Evolutionary conservation across 2,329 filamentous ascomycete genomes (phyloP), one percentile per base, ranked within the genome.

Genomic region (Trichoderma guizhouense): DNA sequence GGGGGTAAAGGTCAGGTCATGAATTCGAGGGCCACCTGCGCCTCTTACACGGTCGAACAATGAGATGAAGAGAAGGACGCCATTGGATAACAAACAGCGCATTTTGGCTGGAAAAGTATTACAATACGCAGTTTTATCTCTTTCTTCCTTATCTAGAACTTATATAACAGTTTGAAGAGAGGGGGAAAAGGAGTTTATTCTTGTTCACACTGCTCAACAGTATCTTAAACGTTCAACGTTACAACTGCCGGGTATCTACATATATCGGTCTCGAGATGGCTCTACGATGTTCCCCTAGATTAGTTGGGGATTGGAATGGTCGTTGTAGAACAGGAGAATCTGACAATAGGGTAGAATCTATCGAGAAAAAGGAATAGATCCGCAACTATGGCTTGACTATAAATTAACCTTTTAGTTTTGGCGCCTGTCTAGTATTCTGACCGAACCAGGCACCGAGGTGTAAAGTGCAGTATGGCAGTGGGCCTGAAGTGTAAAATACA

Each of bases 1-100:
- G 7, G 86, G 86, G 3, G 71, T 62, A 57, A 82, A 83, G 24
- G 24, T 55, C 62, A 43, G 2, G 66, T 79, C 79, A 69, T 82
- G 80, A 2, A 72, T 21, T 8, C 24, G 66, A 21, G 66, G n/a
- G 2, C 47, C 28, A 0, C 28, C 14, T 15, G 71, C 34, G 3
- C 14, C 28, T 39, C 8, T 39, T 11, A 30, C 53, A 47, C 11
- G 9, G 15, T 1, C 18, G 3, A 68, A 34, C 11, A 24, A 26
- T 15, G 28, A 30, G 3, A 30, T 30, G 32, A 60, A 26, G 7
- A 65, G 12, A 24, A 55, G 5, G 12, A 53, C 39, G 3, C 15
- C 24, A n/a, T 28, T 28, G 1, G 55, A 24, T 15, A 28, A 3
- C 18, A 67, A 2, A 5, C 51, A 26, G 26, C 5, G 18, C 43